Conservation (phyloP, 2,329 filamentous ascomycete genomes). For the Aspergillus sclerotialis region DNA sequence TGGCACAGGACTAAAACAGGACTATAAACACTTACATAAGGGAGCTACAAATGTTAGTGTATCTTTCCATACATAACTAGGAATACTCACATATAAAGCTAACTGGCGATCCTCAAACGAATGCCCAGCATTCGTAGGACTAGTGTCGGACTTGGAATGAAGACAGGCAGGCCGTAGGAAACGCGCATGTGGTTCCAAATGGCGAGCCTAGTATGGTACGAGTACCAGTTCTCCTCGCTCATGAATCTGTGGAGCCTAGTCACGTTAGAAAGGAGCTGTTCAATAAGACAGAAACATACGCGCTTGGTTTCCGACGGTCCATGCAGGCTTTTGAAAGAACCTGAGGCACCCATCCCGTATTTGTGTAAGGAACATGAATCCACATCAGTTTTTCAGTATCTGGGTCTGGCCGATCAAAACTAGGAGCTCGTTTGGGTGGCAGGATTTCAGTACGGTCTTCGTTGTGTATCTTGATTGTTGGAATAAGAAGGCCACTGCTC, state of each 20-base stretch:
- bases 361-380: conserved; percentile 29
- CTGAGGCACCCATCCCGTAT: conserved; percentile 15
- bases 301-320: conserved; percentile 18
- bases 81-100: conserved; percentile 23
- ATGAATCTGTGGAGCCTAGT: conserved; percentile 22
- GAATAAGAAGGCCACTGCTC: no score
- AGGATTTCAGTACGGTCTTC: no score
- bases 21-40: conserved; percentile 17
- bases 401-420: conserved; percentile 26
- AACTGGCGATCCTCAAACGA: conserved; percentile 15
- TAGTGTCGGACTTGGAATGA: conserved; percentile 20
- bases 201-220: conserved; percentile 29
- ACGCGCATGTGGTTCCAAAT: conserved; percentile 34
- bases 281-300: conserved; percentile 9
- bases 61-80: no score
- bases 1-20: background rate
- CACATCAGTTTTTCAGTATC: conserved; percentile 27
- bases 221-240: conserved; percentile 29
- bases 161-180: conserved; percentile 31
- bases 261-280: no score
- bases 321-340: conserved; percentile 14
- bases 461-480: no score
- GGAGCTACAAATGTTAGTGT: conserved; percentile 13
- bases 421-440: conserved; percentile 18
- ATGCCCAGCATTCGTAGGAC: conserved; percentile 6